These are phyloP conservation scores for Inga leiocalycina DNA, from an alignment of 306 rosid genomes.

Conservation along the genomic window DNA sequence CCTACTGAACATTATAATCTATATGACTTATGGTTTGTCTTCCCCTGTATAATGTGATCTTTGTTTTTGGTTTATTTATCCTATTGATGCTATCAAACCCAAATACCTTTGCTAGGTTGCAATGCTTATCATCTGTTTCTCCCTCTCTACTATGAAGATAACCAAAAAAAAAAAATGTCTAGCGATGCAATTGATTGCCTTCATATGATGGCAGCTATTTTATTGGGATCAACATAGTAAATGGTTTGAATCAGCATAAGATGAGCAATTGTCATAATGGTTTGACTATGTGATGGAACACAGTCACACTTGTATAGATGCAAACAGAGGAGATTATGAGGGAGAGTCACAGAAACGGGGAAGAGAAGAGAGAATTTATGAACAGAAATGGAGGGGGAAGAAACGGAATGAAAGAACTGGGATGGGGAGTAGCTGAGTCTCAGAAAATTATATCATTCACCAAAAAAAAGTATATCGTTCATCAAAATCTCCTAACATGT, in stretches of 20 bases:
- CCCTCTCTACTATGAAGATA: background rate
- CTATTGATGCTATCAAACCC: constrained; percentile 8
- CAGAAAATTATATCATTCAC: no score
- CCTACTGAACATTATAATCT: background rate
- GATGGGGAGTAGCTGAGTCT: background rate
- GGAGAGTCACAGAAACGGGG: no score
- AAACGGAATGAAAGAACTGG: background rate
- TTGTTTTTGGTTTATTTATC: constrained; percentile 20
- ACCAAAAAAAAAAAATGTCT: background rate
- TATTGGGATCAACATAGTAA: no score
- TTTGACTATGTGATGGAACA: no score
- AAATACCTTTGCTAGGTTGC: constrained; percentile 5
- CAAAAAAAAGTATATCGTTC: no score
- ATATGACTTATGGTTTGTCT: background rate
- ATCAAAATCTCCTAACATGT: background rate
- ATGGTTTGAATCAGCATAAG: no score
- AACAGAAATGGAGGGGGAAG: background rate
- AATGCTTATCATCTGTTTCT: background rate
- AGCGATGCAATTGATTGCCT: background rate
- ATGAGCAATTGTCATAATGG: no score
- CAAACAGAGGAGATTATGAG: no score
- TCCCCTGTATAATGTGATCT: background rate
- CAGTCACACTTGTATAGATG: no score
- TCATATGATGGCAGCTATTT: no score
- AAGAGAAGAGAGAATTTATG: background rate